phyloP scores from a whole-genome alignment of 163 green algal genomes.

The Volvox carteri region DNA sequence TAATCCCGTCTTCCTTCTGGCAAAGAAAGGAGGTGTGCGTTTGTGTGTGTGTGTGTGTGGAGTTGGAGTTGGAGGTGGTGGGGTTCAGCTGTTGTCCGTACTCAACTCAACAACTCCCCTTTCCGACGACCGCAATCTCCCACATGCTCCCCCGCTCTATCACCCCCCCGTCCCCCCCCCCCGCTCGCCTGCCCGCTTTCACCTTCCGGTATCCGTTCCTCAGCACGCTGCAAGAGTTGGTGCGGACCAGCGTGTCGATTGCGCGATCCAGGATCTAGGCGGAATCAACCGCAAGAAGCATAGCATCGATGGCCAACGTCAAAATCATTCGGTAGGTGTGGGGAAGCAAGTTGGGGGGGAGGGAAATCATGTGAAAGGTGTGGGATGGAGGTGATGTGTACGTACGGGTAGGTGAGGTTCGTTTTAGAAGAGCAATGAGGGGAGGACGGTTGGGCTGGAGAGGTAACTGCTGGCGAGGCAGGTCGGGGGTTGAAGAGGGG shows the following conservation, averaged over 20 bases:
- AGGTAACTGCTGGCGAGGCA: no score
- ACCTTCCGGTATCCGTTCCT: conserved; percentile 59
- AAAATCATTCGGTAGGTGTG: neutral
- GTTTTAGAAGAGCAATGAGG: neutral
- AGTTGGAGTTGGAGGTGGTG: neutral
- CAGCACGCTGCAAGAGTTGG: conserved; percentile 59
- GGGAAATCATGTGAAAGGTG: neutral
- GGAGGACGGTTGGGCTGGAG: neutral
- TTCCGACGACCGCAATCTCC: neutral
- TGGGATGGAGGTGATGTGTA: neutral
- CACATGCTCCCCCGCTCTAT: no score
- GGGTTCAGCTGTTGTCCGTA: neutral
- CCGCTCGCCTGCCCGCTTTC: no score
- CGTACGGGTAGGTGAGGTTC: neutral
- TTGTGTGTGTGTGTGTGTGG: neutral
- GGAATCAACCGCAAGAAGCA: neutral
- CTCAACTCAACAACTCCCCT: neutral
- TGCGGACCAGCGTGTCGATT: conserved; percentile 60
- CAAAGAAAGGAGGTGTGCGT: neutral
- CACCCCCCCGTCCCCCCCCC: no score
- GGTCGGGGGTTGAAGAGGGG: no score
- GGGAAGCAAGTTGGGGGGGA: neutral
- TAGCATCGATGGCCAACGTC: neutral
- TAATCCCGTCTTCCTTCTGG: no score
- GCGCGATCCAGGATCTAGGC: conserved; percentile 61